These are phyloP conservation scores for Trichoderma gracile DNA, from an alignment of 2,329 filamentous ascomycete genomes.

Conservation along the genomic window DNA sequence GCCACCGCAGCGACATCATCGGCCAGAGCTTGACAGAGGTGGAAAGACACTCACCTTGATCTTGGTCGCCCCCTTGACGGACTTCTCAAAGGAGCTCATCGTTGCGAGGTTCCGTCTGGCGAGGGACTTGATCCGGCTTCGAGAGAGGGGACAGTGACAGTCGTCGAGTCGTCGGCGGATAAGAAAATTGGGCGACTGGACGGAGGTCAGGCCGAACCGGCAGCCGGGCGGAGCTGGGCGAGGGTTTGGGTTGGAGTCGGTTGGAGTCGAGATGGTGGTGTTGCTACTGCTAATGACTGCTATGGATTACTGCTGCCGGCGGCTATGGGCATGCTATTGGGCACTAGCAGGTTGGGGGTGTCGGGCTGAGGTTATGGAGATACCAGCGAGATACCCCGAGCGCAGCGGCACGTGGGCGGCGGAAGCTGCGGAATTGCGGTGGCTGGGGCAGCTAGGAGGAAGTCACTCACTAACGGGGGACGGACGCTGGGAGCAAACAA, in stretches of 20 bases:
- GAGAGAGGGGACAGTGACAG: not conserved
- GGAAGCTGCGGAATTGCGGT: slow-evolving; percentile 20
- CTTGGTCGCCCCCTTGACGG: slow-evolving; percentile 97
- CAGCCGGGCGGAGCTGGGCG: slow-evolving; percentile 25
- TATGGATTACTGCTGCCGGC: too few relatives aligned
- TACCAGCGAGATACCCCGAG: slow-evolving; percentile 22
- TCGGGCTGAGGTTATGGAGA: slow-evolving; percentile 24
- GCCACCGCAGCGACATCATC: not conserved
- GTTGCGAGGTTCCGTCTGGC: slow-evolving; percentile 41
- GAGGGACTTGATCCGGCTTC: slow-evolving; percentile 15
- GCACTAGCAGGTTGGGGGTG: not conserved
- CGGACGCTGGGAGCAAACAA: not conserved
- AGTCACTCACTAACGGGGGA: slow-evolving; percentile 24
- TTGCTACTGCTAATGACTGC: not conserved
- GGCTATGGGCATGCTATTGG: slow-evolving; percentile 4
- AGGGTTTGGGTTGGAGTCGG: slow-evolving; percentile 19
- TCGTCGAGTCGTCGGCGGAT: slow-evolving; percentile 18
- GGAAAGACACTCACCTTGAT: slow-evolving; percentile 67
- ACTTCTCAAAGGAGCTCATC: slow-evolving; percentile 95
- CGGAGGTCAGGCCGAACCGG: slow-evolving; percentile 25
- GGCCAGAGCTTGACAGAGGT: not conserved
- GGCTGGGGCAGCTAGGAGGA: slow-evolving; percentile 17
- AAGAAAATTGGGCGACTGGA: slow-evolving; percentile 27
- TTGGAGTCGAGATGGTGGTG: slow-evolving; percentile 2
- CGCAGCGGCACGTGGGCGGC: slow-evolving; percentile 12